Percentiles rank a stretch among this genome's conserved stretches.
Evolutionary conservation across 2,329 filamentous ascomycete species (phyloP).

Genomic region (Pezicula carpinea): DNA sequence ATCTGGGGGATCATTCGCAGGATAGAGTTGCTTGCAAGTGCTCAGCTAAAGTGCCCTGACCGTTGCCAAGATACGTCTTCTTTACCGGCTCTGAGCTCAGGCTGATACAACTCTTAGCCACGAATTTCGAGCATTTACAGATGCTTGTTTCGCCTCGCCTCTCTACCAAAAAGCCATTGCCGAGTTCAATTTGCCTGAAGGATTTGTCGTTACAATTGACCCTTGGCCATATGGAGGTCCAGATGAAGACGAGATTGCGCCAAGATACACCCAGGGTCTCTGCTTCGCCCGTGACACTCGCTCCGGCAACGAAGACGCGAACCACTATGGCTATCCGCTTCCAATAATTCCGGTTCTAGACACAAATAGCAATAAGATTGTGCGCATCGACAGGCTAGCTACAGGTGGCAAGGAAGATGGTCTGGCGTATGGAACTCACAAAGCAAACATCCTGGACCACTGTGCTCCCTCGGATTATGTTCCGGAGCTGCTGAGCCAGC

Average conservation of each 20-base stretch:
- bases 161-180: slow-evolving; percentile 44
- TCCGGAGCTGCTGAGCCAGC: slow-evolving; percentile 32
- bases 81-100: neutral
- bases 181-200: slow-evolving; percentile 45
- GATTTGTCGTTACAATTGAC: slow-evolving; percentile 45
- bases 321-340: slow-evolving; percentile 44
- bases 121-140: slow-evolving; percentile 41
- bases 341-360: slow-evolving; percentile 41
- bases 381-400: slow-evolving; percentile 41
- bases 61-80: neutral
- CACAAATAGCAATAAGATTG: slow-evolving; percentile 36
- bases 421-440: slow-evolving; percentile 34
- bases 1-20: neutral
- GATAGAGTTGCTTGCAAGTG: neutral
- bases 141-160: slow-evolving; percentile 45
- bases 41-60: neutral
- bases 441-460: slow-evolving; percentile 36
- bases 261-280: slow-evolving; percentile 42
- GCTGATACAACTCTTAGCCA: slow-evolving; percentile 24
- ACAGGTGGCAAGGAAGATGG: slow-evolving; percentile 28
- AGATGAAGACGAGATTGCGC: slow-evolving; percentile 33
- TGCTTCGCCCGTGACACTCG: slow-evolving; percentile 43
- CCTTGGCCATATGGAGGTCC: slow-evolving; percentile 50
- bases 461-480: slow-evolving; percentile 26
- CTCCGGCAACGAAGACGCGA: slow-evolving; percentile 23